Percentiles rank a stretch among this genome's conserved stretches.
These are phyloP conservation scores for Ophiostoma montium DNA, from an alignment of 2,329 filamentous ascomycete genomes.

Conservation along the genomic window DNA sequence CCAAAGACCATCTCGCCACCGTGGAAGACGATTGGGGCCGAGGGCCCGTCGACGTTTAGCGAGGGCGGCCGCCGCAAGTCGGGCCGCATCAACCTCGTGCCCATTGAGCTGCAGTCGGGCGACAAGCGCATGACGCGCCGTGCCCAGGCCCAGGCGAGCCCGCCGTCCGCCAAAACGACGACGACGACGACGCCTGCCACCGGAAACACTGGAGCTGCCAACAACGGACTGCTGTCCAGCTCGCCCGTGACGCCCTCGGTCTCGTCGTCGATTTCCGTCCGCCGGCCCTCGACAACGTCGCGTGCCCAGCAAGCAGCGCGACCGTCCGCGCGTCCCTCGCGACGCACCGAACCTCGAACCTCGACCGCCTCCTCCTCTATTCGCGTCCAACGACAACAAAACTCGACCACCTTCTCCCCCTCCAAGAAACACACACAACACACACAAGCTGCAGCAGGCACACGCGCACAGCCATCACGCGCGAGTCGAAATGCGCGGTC, in stretches of 20 bases:
- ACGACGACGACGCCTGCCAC: no score
- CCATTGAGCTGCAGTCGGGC: slow-evolving; percentile 36
- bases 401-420: slow-evolving; percentile 23
- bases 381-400: slow-evolving; percentile 9
- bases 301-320: slow-evolving; percentile 13
- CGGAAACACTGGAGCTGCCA: no score
- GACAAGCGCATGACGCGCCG: slow-evolving; percentile 39
- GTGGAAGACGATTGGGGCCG: slow-evolving; percentile 76
- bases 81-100: slow-evolving; percentile 45
- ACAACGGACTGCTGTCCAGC: no score
- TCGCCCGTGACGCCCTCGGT: no score
- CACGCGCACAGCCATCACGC: slow-evolving; percentile 20
- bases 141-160: slow-evolving; percentile 23
- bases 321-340: slow-evolving; percentile 12
- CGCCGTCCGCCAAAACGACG: slow-evolving; percentile 20
- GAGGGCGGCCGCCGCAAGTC: slow-evolving; percentile 58
- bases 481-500: slow-evolving; percentile 8
- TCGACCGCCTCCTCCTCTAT: background rate
- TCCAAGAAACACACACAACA: background rate
- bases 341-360: slow-evolving; percentile 2
- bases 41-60: slow-evolving; percentile 77
- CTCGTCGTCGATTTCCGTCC: slow-evolving; percentile 11
- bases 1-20: slow-evolving; percentile 60
- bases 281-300: slow-evolving; percentile 16
- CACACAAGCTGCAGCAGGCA: slow-evolving; percentile 27